These are phyloP conservation scores for Blastocystis sp. DNA, from an alignment of 352 stramenopile species.

Conservation along the genomic window DNA sequence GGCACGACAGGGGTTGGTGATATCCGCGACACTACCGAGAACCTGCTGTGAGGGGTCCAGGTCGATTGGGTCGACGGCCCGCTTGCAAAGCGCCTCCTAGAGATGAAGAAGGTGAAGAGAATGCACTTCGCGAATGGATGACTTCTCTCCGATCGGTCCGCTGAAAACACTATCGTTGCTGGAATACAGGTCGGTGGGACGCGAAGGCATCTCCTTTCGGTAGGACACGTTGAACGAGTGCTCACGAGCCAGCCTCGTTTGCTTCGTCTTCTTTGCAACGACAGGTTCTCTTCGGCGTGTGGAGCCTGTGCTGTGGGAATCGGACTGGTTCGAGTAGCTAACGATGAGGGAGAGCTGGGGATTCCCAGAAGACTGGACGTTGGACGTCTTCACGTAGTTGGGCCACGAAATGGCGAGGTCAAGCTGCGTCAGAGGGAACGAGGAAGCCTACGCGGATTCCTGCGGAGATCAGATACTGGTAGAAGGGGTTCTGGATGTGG, in stretches of 20 bases:
- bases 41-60: not conserved
- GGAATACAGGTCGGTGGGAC: not conserved
- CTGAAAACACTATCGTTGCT: not conserved
- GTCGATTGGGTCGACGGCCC: not conserved
- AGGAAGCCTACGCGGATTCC: not conserved
- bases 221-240: not conserved
- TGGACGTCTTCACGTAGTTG: not conserved
- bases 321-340: not conserved
- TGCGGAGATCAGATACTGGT: conserved; percentile 27
- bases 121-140: not conserved
- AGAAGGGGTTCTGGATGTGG: conserved; percentile 4
- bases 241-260: not conserved
- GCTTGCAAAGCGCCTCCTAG: not conserved
- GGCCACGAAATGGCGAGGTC: not conserved
- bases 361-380: not conserved
- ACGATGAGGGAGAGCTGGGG: not conserved
- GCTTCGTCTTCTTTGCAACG: not conserved
- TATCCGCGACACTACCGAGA: not conserved
- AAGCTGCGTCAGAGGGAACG: not conserved
- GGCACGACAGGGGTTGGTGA: not conserved
- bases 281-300: not conserved
- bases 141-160: not conserved
- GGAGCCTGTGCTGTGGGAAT: not conserved
- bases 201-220: not conserved
- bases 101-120: not conserved